Evolutionary conservation across 176 grass and related monocot genomes (phyloP).

Genomic region (Pharus latifolius): DNA sequence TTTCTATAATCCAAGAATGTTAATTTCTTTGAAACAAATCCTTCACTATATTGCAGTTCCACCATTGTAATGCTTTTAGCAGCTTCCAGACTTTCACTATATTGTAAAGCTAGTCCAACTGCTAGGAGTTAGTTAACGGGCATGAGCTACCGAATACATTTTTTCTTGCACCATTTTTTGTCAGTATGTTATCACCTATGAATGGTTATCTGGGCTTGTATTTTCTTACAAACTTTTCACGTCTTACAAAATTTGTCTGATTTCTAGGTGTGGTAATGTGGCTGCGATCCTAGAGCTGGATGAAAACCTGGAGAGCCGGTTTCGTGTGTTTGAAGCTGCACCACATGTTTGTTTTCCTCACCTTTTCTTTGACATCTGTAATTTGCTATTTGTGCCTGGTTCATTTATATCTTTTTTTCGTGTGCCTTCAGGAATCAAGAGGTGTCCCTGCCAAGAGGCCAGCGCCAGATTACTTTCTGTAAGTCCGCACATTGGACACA

Average conservation of each 20-base stretch:
- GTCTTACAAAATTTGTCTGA: background rate
- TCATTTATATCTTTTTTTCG: conserved; percentile 2
- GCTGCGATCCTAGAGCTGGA: conserved; percentile 98
- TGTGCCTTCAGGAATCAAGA: conserved; percentile 67
- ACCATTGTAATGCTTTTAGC: background rate
- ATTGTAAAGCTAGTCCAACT: background rate
- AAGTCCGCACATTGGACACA: background rate
- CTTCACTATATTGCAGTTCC: too few species aligned
- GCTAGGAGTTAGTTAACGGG: background rate
- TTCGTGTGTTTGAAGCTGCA: conserved; percentile 92
- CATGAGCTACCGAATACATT: background rate
- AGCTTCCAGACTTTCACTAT: background rate
- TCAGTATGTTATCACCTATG: background rate
- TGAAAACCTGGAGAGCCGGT: conserved; percentile 85
- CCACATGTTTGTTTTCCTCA: conserved; percentile 65
- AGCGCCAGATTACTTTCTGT: conserved; percentile 93
- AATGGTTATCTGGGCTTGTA: background rate
- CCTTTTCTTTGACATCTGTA: background rate
- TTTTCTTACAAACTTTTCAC: background rate
- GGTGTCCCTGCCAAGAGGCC: conserved; percentile 91
- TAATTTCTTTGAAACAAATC: too few species aligned
- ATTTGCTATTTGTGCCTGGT: background rate
- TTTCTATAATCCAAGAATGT: background rate
- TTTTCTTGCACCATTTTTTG: background rate
- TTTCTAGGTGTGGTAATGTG: conserved; percentile 92